A percentile compares a stretch with the other conserved stretches of the same genome.
Evolutionary conservation across 2,329 filamentous ascomycete species (phyloP).

Genomic region (Phaeosphaeria sp.): DNA sequence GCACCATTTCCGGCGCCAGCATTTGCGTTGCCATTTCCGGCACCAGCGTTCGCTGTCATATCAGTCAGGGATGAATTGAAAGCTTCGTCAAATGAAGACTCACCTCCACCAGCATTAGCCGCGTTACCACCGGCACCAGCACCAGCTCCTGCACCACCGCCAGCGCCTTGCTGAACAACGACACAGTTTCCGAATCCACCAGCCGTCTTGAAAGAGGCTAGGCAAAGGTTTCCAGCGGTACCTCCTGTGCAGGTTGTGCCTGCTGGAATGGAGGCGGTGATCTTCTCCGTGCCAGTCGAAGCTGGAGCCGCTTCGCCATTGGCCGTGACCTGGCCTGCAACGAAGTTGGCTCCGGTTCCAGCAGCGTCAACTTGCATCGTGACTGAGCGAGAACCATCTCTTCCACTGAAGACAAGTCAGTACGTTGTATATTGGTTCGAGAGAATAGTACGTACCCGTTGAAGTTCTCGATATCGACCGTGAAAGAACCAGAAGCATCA

Average conservation of each 20-base stretch:
- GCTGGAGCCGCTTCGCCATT: constrained; percentile 8
- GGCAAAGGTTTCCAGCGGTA: constrained; percentile 6
- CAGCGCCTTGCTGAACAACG: constrained; percentile 8
- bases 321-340: constrained; percentile 2
- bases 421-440: neutral
- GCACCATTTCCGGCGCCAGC: neutral
- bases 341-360: constrained; percentile 4
- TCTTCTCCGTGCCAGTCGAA: constrained; percentile 7
- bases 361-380: constrained; percentile 9
- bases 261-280: constrained; percentile 8
- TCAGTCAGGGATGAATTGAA: neutral
- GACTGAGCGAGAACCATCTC: constrained; percentile 6
- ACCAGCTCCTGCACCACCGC: constrained; percentile 1
- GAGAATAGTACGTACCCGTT: neutral
- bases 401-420: constrained; percentile 3
- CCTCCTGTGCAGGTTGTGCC: constrained; percentile 5
- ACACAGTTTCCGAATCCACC: constrained; percentile 9
- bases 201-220: constrained; percentile 9
- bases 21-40: neutral
- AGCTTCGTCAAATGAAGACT: neutral
- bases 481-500: constrained; percentile 5
- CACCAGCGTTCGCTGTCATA: neutral
- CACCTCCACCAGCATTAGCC: neutral
- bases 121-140: neutral
- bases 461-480: constrained; percentile 4